These are phyloP conservation scores for Lentinus polychrous DNA, from an alignment of 1,284 basidiomycete genomes.

Conservation along the genomic window DNA sequence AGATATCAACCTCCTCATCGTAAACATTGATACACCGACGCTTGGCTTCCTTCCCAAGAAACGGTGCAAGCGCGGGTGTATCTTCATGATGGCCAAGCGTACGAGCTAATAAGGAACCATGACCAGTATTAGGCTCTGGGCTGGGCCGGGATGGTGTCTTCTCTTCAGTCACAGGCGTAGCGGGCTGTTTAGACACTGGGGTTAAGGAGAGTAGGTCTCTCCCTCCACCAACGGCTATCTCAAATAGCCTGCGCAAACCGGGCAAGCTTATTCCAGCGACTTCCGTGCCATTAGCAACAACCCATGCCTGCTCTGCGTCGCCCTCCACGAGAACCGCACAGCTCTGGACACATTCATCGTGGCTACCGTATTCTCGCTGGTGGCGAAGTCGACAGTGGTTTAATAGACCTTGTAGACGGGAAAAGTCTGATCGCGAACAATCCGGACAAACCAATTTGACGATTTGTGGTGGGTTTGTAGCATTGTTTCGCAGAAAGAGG, in stretches of 20 bases:
- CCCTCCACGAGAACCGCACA: slow-evolving; percentile 44
- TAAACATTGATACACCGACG: slow-evolving; percentile 51
- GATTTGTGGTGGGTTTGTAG: slow-evolving; percentile 29
- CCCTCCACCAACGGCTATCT: slow-evolving; percentile 55
- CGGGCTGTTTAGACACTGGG: background rate
- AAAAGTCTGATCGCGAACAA: slow-evolving; percentile 58
- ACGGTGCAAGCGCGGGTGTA: slow-evolving; percentile 63
- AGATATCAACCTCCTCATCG: slow-evolving; percentile 42
- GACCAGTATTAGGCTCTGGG: background rate
- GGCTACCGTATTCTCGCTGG: slow-evolving; percentile 60
- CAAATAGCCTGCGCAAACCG: slow-evolving; percentile 59
- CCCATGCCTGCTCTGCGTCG: slow-evolving; percentile 35
- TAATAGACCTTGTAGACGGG: slow-evolving; percentile 67
- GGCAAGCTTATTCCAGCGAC: slow-evolving; percentile 51
- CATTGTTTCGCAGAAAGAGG: slow-evolving; percentile 35
- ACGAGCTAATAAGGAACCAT: slow-evolving; percentile 41
- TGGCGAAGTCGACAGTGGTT: slow-evolving; percentile 71
- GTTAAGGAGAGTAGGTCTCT: slow-evolving; percentile 11
- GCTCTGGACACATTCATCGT: slow-evolving; percentile 65
- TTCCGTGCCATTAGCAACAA: slow-evolving; percentile 47
- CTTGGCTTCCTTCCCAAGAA: slow-evolving; percentile 53
- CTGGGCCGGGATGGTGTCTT: slow-evolving; percentile 7
- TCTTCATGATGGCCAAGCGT: slow-evolving; percentile 66
- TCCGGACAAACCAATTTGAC: slow-evolving; percentile 51
- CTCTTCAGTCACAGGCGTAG: background rate